These are phyloP conservation scores for Leccinum pseudoinsigne DNA, from an alignment of 1,284 basidiomycete genomes.

Conservation along the genomic window DNA sequence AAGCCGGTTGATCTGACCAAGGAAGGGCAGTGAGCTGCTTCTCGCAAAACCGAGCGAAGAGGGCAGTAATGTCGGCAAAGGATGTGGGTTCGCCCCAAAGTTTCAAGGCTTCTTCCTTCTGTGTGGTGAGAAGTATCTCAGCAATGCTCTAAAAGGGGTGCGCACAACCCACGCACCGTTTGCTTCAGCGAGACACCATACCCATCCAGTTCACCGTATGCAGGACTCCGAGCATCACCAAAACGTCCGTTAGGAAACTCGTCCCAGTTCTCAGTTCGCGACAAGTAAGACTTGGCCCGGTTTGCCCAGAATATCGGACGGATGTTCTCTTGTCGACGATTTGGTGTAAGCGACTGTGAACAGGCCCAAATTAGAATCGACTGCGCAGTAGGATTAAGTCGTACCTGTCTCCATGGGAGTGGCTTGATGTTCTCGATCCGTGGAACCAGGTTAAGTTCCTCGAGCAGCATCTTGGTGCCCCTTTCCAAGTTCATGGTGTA, in stretches of 20 bases:
- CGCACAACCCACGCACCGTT: slow-evolving; percentile 48
- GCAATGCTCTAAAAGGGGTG: neutral
- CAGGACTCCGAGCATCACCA: slow-evolving; percentile 94
- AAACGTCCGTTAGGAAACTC: slow-evolving; percentile 99
- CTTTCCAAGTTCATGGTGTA: slow-evolving; percentile 99
- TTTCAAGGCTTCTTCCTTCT: slow-evolving; percentile 83
- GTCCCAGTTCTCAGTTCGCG: slow-evolving; percentile 96
- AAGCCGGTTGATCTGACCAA: slow-evolving; percentile 92
- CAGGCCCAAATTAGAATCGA: slow-evolving; percentile 50
- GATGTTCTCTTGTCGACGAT: slow-evolving; percentile 84
- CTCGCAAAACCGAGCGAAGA: slow-evolving; percentile 84
- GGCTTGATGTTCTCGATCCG: slow-evolving; percentile 87
- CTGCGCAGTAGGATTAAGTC: slow-evolving; percentile 30
- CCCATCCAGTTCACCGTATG: slow-evolving; percentile 96
- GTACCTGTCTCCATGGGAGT: slow-evolving; percentile 88
- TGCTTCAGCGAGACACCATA: slow-evolving; percentile 89
- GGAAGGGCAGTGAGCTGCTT: slow-evolving; percentile 78
- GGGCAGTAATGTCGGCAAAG: slow-evolving; percentile 61
- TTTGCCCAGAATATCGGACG: slow-evolving; percentile 98
- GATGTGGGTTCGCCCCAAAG: slow-evolving; percentile 87
- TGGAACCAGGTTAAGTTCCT: slow-evolving; percentile 84
- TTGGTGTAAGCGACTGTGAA: slow-evolving; percentile 81
- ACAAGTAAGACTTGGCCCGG: slow-evolving; percentile 87
- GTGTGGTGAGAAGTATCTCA: slow-evolving; percentile 15
- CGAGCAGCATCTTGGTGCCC: slow-evolving; percentile 89